Percentiles rank a stretch among this genome's conserved stretches.
Conservation (phyloP, 352 stramenopile genomes). For the Pythium oligandrum region DNA sequence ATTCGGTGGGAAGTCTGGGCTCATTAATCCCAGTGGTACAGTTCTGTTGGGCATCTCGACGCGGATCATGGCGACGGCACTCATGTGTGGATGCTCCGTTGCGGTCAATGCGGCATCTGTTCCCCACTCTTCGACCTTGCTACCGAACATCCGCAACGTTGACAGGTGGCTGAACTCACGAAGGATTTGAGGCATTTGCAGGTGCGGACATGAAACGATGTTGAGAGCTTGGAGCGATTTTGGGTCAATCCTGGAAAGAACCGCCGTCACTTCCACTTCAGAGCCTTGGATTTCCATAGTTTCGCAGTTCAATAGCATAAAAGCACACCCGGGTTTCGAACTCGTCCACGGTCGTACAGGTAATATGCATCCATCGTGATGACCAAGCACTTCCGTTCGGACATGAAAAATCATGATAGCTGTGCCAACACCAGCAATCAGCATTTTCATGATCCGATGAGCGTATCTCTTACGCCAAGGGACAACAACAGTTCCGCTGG, state of each 20-base stretch:
- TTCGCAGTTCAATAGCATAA: background rate
- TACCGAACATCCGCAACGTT: background rate
- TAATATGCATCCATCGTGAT: background rate
- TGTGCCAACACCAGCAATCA: no score
- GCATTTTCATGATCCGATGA: no score
- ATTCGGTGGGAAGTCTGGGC: background rate
- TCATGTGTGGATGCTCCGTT: background rate
- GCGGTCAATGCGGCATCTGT: background rate
- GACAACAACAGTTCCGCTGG: no score
- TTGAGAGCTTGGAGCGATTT: background rate
- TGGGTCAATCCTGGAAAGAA: background rate
- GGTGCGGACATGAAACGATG: background rate
- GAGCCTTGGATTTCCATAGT: background rate
- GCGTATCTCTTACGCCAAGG: no score
- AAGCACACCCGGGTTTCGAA: background rate
- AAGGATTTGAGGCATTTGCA: background rate
- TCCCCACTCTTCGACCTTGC: background rate
- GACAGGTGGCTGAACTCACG: background rate
- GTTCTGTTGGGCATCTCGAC: background rate
- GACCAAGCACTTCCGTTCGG: background rate
- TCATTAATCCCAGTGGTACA: background rate
- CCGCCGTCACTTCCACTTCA: background rate
- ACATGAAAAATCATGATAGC: background rate
- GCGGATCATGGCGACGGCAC: background rate
- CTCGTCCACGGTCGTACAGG: background rate